Evolutionary conservation across 2,329 filamentous ascomycete genomes (phyloP).

Genomic region (Sporothrix sp.): DNA sequence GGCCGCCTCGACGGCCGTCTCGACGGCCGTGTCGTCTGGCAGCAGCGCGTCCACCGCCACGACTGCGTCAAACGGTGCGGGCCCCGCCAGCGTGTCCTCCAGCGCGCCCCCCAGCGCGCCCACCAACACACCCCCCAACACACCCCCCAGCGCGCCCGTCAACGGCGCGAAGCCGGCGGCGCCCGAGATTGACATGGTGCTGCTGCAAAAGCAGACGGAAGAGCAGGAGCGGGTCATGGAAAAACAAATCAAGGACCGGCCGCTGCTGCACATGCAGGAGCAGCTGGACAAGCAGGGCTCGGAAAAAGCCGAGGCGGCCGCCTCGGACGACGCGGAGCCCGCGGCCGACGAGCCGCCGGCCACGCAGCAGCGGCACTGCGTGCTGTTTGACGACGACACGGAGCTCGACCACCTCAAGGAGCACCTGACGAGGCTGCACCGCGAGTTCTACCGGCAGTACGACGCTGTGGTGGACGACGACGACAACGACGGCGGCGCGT

Average conservation of each 20-base stretch:
- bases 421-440: conserved; percentile 66
- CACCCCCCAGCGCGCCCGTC: not conserved
- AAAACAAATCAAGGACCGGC: conserved; percentile 80
- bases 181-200: conserved; percentile 46
- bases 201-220: conserved; percentile 65
- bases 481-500: conserved; percentile 26
- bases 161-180: conserved; percentile 52
- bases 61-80: not conserved
- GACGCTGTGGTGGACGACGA: conserved; percentile 38
- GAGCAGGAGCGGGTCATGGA: conserved; percentile 82
- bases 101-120: conserved; percentile 7
- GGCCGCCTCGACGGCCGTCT: not conserved
- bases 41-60: conserved; percentile 1
- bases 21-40: not conserved
- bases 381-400: conserved; percentile 79
- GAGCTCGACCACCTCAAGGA: conserved; percentile 70
- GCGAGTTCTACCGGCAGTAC: conserved; percentile 74
- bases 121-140: conserved; percentile 13
- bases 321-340: conserved; percentile 10
- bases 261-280: conserved; percentile 85
- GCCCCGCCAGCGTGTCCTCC: too few relatives aligned
- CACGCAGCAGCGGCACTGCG: conserved; percentile 49
- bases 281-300: conserved; percentile 79
- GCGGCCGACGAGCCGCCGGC: conserved; percentile 15
- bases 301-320: conserved; percentile 25